phyloP scores from a whole-genome alignment of 768 basidiomycete species.

The Rhodotorula toruloides region DNA sequence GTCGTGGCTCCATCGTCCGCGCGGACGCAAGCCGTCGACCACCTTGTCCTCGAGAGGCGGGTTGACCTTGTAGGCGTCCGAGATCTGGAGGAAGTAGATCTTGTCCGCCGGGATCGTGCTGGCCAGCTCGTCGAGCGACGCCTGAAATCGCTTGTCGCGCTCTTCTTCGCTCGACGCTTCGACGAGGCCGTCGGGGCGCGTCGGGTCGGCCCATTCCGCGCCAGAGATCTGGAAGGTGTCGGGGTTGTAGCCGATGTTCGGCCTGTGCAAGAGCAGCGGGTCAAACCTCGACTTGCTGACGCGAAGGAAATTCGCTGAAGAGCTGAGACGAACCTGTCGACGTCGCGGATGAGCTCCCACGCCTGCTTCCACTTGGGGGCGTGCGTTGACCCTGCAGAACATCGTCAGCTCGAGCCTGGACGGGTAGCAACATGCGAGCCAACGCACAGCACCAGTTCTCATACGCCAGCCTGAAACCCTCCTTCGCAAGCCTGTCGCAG shows the following conservation, averaged over 20 bases:
- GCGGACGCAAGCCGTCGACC: constrained; percentile 22
- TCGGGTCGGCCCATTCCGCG: constrained; percentile 41
- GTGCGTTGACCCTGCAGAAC: constrained; percentile 18
- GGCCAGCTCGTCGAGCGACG: constrained; percentile 25
- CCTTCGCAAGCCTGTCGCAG: constrained; percentile 34
- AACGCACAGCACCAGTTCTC: constrained; percentile 41
- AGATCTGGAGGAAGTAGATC: constrained; percentile 43
- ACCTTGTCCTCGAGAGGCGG: constrained; percentile 32
- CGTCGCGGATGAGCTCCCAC: constrained; percentile 39
- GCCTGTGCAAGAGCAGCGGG: background rate
- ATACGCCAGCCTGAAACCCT: constrained; percentile 35
- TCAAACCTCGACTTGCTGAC: background rate
- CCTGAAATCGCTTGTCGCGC: constrained; percentile 21
- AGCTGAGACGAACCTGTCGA: constrained; percentile 18
- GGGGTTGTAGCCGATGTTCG: constrained; percentile 42
- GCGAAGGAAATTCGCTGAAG: background rate
- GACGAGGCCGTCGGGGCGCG: constrained; percentile 32
- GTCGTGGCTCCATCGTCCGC: constrained; percentile 38
- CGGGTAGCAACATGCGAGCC: no score
- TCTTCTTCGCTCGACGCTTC: constrained; percentile 18
- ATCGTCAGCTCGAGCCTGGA: background rate
- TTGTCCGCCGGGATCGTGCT: constrained; percentile 33
- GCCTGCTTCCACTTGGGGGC: constrained; percentile 35
- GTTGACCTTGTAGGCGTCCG: constrained; percentile 33
- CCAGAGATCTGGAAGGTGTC: constrained; percentile 43